phyloP scores from a whole-genome alignment of 305 asterid genomes.

The Euphrasia arctica region DNA sequence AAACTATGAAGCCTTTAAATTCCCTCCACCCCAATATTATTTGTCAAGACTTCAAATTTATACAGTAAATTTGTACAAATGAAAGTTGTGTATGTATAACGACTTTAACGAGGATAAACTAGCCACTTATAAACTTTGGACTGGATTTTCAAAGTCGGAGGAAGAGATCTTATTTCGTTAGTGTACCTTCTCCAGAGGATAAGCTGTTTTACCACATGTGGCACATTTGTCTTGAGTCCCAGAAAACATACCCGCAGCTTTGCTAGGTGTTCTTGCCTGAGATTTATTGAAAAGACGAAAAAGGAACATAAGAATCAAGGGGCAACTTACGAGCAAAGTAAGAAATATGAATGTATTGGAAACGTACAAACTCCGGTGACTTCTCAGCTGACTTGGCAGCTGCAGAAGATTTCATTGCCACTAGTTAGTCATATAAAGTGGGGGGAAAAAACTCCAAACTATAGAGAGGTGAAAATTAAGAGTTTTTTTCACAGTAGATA shows the following conservation, averaged over 20 bases:
- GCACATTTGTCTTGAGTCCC: slow-evolving; percentile 98
- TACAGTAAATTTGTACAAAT: too few relatives aligned
- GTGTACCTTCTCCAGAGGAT: slow-evolving; percentile 91
- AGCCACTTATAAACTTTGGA: slow-evolving; percentile 1
- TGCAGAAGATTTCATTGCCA: slow-evolving; percentile 36
- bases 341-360: slow-evolving; percentile 11
- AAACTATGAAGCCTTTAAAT: too few relatives aligned
- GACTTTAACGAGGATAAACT: too few relatives aligned
- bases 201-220: slow-evolving; percentile 89
- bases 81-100: too few relatives aligned
- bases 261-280: slow-evolving; percentile 92
- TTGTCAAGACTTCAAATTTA: too few relatives aligned
- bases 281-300: slow-evolving; percentile 18
- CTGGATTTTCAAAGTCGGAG: neutral
- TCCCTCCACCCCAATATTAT: too few relatives aligned
- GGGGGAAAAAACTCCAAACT: neutral
- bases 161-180: slow-evolving; percentile 9
- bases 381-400: slow-evolving; percentile 94
- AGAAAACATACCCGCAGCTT: slow-evolving; percentile 93
- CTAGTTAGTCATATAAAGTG: slow-evolving; percentile 16
- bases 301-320: slow-evolving; percentile 20
- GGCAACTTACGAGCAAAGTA: slow-evolving; percentile 10
- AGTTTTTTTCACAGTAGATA: slow-evolving; percentile 24
- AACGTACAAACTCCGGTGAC: slow-evolving; percentile 73
- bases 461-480: slow-evolving; percentile 1